phyloP scores from a whole-genome alignment of 192 early-diverging fungal species.

The Backusella luteola region DNA sequence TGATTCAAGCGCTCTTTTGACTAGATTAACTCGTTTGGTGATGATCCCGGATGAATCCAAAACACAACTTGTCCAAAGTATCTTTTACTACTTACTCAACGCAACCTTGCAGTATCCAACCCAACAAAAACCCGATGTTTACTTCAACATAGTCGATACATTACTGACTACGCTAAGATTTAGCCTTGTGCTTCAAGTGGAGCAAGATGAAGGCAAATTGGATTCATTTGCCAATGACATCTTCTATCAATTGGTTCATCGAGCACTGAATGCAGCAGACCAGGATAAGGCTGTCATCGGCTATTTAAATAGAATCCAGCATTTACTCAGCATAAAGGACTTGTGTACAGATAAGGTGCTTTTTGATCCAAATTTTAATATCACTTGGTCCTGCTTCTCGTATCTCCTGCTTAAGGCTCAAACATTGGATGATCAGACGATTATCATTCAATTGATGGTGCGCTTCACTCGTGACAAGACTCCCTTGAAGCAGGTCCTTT shows the following conservation, averaged over 20 bases:
- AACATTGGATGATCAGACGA: conserved; percentile 44
- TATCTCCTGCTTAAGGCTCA: conserved; percentile 44
- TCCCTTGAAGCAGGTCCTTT: neutral
- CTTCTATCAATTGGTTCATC: conserved; percentile 15
- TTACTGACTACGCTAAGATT: conserved; percentile 1
- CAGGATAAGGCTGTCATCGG: neutral
- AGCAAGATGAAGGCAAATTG: neutral
- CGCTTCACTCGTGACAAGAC: conserved; percentile 2
- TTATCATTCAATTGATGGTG: conserved; percentile 39
- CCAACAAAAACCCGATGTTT: neutral
- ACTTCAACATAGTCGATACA: conserved; percentile 11
- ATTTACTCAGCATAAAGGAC: neutral
- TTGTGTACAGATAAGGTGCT: neutral
- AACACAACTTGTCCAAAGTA: neutral
- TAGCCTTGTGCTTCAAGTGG: conserved; percentile 11
- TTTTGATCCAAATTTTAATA: conserved; percentile 20
- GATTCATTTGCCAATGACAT: conserved; percentile 1
- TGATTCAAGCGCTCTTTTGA: conserved; percentile 20
- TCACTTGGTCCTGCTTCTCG: conserved; percentile 42
- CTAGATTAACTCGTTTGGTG: neutral
- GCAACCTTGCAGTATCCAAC: conserved; percentile 18
- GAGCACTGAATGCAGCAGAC: conserved; percentile 11
- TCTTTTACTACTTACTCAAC: conserved; percentile 13
- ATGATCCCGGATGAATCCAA: neutral
- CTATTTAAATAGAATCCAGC: conserved; percentile 12